Evolutionary conservation across 1,139 yeast species (phyloP).

Genomic region (Candida albicans): DNA sequence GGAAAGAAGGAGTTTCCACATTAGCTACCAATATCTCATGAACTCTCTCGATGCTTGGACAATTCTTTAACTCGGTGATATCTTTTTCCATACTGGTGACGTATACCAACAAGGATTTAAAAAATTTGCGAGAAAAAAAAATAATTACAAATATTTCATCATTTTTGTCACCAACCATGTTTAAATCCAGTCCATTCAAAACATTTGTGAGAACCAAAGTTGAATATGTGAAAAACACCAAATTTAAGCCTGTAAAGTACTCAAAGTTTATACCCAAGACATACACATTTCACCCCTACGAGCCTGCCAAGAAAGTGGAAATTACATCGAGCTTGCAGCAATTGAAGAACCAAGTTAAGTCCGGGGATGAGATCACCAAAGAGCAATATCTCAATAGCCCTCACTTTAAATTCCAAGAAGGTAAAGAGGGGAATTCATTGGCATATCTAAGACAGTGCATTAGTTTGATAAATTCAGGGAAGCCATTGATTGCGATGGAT

Average conservation of each 20-base stretch:
- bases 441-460: constrained; percentile 24
- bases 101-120: neutral
- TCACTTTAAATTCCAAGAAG: constrained; percentile 21
- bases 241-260: neutral
- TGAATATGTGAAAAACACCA: neutral
- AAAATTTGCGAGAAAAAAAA: neutral
- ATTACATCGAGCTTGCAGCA: neutral
- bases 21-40: constrained; percentile 12
- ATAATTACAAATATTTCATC: neutral
- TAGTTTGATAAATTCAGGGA: constrained; percentile 28
- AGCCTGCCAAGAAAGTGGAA: neutral
- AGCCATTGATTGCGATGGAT: constrained; percentile 58
- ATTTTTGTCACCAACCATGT: neutral
- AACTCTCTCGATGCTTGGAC: constrained; percentile 22
- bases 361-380: constrained; percentile 2
- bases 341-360: neutral
- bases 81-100: constrained; percentile 8
- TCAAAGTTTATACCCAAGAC: no score
- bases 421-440: constrained; percentile 16
- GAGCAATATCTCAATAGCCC: constrained; percentile 20
- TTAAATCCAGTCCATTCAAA: neutral
- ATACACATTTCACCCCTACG: neutral
- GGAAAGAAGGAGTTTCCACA: constrained; percentile 10
- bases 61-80: constrained; percentile 19
- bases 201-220: neutral